Conservation (phyloP, 2,329 filamentous ascomycete species). For the Zymoseptoria ardabiliae region DNA sequence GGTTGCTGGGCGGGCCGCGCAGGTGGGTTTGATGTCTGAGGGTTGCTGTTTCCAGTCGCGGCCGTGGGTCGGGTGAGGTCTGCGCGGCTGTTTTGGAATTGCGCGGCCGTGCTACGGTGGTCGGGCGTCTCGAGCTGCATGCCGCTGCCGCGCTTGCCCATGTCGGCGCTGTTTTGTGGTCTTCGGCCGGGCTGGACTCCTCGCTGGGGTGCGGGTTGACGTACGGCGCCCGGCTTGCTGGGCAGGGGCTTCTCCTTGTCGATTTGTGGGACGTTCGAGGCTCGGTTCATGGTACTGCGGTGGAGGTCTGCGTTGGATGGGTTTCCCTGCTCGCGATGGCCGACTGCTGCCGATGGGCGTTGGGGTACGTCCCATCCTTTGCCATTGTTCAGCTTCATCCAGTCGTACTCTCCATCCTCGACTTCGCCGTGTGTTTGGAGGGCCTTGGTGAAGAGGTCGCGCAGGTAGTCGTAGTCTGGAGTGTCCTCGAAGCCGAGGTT, state of each 20-base stretch:
- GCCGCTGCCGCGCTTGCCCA: slow-evolving; percentile 65
- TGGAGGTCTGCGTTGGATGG: slow-evolving; percentile 80
- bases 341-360: slow-evolving; percentile 62
- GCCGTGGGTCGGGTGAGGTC: slow-evolving; percentile 21
- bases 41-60: slow-evolving; percentile 3
- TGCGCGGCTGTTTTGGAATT: slow-evolving; percentile 92
- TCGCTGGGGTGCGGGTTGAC: slow-evolving; percentile 63
- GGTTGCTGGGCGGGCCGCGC: slow-evolving; percentile 29
- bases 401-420: slow-evolving; percentile 98
- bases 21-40: slow-evolving; percentile 8
- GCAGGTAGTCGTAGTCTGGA: slow-evolving; percentile 95
- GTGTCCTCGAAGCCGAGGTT: slow-evolving; percentile 98
- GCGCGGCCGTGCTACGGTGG: slow-evolving; percentile 85
- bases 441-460: slow-evolving; percentile 91
- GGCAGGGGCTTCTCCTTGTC: slow-evolving; percentile 33
- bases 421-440: slow-evolving; percentile 90
- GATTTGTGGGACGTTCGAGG: slow-evolving; percentile 47
- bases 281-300: slow-evolving; percentile 45
- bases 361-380: slow-evolving; percentile 84
- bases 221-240: slow-evolving; percentile 54
- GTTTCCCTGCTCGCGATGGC: slow-evolving; percentile 67
- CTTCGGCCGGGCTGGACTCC: slow-evolving; percentile 27
- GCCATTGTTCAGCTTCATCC: slow-evolving; percentile 95
- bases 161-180: slow-evolving; percentile 27
- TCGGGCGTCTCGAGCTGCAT: slow-evolving; percentile 65